These are phyloP conservation scores for Lathyrus sativus DNA, from an alignment of 306 rosid genomes.

Conservation along the genomic window DNA sequence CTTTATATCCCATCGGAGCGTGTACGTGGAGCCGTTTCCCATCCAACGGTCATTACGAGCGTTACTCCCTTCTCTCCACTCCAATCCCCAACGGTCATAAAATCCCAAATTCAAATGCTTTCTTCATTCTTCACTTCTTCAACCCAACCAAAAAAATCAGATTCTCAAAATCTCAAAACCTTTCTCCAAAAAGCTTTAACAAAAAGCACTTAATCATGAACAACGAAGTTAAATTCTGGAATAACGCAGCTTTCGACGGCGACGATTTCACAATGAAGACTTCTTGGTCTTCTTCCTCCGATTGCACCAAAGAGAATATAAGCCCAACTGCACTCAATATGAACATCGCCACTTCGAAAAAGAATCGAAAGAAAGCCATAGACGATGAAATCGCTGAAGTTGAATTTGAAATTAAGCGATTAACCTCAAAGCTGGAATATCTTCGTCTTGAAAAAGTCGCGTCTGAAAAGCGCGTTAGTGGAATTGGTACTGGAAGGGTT, in stretches of 20 bases:
- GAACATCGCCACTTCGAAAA: not conserved
- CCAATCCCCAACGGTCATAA: slow-evolving; percentile 23
- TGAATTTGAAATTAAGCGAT: slow-evolving; percentile 36
- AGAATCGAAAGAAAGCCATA: slow-evolving; percentile 10
- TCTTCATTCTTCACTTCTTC: slow-evolving; percentile 8
- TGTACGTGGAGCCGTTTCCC: slow-evolving; percentile 17
- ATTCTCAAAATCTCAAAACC: slow-evolving; percentile 8
- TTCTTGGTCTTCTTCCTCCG: slow-evolving; percentile 41
- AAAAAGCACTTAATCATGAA: slow-evolving; percentile 20
- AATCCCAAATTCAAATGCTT: slow-evolving; percentile 36
- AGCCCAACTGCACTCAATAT: slow-evolving; percentile 30
- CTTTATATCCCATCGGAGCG: slow-evolving; percentile 9
- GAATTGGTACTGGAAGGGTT: not conserved
- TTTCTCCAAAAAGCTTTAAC: not conserved
- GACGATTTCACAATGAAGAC: slow-evolving; percentile 15
- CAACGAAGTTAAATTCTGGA: slow-evolving; percentile 39
- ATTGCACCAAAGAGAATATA: slow-evolving; percentile 40
- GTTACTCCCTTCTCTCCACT: not conserved
- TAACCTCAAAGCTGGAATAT: slow-evolving; percentile 23
- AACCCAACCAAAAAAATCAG: not conserved
- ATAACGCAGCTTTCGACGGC: slow-evolving; percentile 45
- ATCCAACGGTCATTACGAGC: slow-evolving; percentile 23
- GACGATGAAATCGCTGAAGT: slow-evolving; percentile 34
- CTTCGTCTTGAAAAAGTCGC: slow-evolving; percentile 36
- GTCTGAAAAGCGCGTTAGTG: slow-evolving; percentile 21